A percentile compares a stretch with the other conserved stretches of the same genome.
Conservation (phyloP, 495 filamentous ascomycete species). For the Pyrenula massariospora region DNA sequence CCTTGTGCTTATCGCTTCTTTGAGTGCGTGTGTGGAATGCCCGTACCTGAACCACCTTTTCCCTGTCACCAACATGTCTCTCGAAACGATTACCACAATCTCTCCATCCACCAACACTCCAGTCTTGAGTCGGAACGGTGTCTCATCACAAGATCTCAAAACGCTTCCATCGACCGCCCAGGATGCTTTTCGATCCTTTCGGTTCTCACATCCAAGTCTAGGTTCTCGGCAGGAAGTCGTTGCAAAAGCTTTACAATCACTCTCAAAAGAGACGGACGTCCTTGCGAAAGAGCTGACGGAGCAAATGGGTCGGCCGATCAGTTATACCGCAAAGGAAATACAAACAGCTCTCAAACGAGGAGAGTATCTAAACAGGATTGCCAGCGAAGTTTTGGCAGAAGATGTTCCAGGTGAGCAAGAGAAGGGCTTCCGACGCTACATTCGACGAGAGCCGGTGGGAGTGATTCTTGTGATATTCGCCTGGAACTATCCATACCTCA, state of each 20-base stretch:
- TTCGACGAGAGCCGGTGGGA: slow-evolving; percentile 75
- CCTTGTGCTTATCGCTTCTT: too few relatives aligned
- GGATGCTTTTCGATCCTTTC: slow-evolving; percentile 60
- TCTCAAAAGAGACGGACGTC: slow-evolving; percentile 61
- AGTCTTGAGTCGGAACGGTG: slow-evolving; percentile 61
- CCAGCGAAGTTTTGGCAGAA: slow-evolving; percentile 46
- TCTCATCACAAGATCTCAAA: slow-evolving; percentile 53
- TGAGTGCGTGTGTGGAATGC: too few relatives aligned
- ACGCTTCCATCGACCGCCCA: slow-evolving; percentile 52
- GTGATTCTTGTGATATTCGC: slow-evolving; percentile 81
- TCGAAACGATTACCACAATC: slow-evolving; percentile 77
- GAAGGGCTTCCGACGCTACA: slow-evolving; percentile 78
- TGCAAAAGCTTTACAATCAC: slow-evolving; percentile 55
- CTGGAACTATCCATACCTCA: slow-evolving; percentile 95
- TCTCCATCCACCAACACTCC: slow-evolving; percentile 76
- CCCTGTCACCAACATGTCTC: too few relatives aligned
- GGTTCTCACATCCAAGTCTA: slow-evolving; percentile 45
- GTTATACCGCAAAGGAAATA: slow-evolving; percentile 72
- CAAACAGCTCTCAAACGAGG: slow-evolving; percentile 69
- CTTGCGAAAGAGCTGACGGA: slow-evolving; percentile 76
- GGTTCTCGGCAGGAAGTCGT: slow-evolving; percentile 63
- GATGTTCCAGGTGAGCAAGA: slow-evolving; percentile 65
- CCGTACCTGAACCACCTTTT: too few relatives aligned
- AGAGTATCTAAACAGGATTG: slow-evolving; percentile 72
- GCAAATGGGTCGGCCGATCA: slow-evolving; percentile 89